Evolutionary conservation across 306 rosid genomes (phyloP).

Genomic region (Castanea sativa): DNA sequence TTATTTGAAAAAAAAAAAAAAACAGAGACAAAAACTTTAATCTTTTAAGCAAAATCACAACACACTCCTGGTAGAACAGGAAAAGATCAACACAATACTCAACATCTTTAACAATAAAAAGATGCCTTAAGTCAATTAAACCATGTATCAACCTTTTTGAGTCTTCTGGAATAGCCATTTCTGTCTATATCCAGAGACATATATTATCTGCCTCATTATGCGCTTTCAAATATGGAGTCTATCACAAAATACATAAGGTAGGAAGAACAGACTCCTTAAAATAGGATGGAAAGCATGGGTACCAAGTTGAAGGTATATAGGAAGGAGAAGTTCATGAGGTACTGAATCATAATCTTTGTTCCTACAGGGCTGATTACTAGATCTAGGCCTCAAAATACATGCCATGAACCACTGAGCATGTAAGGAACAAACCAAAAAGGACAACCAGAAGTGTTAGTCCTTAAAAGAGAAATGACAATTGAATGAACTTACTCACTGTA

Average conservation of each 20-base stretch:
- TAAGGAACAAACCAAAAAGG: neutral
- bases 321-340: neutral
- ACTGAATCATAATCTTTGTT: neutral
- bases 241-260: neutral
- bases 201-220: neutral
- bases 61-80: neutral
- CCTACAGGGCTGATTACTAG: neutral
- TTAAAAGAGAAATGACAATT: too few relatives aligned
- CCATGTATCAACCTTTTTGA: slow-evolving; percentile 22
- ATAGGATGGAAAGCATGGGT: neutral
- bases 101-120: neutral
- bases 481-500: neutral
- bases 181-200: neutral
- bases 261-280: neutral
- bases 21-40: too few relatives aligned
- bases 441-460: too few relatives aligned
- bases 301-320: neutral
- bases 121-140: neutral
- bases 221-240: neutral
- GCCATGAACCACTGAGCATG: neutral
- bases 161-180: slow-evolving; percentile 11
- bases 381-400: neutral
- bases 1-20: too few relatives aligned
- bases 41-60: too few relatives aligned
- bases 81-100: neutral